Evolutionary conservation across 2,329 filamentous ascomycete species (phyloP), one percentile per base, ranked within the genome.

Genomic region (Cryphonectria parasitica): DNA sequence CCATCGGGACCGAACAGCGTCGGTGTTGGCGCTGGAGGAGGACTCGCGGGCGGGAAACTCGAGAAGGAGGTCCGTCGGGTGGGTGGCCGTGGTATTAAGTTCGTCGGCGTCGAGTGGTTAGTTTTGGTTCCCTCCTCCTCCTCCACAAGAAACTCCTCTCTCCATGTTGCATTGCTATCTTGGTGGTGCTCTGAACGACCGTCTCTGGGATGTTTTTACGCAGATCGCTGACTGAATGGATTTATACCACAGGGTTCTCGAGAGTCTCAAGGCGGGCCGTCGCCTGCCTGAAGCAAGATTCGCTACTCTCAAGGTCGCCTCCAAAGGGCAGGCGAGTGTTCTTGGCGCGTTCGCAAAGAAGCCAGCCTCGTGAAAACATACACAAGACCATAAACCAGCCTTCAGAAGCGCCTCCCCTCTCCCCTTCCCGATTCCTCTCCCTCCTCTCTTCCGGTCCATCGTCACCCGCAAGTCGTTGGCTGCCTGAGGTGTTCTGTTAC

Each of bases 101-200:
- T 92, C 79, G 91, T 98, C 68, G 89, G 86, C 66, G 92, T 91
- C 36, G 91, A 97, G 75, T 98, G 94, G 93, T 92, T 78, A 76
- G 84, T 83, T 70, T 62, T 58, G 5, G 49, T 49, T 2, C 45
- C 45, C 7, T 19, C 8, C 4, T n/a, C 7, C 4, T 17, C 19
- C 4, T 7, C 43, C 43, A 39, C 7, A 45, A 22, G 17, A 8
- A 49, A 49, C 6, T n/a, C n/a, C 17, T 17, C 6, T 45, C 34
- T 39, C 36, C 8, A 11, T 10, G 36, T 39, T 39, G 36, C 36
- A 39, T 39, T 39, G 34, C 34, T 34, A 6, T 34, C 34, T 34
- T 34, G 34, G 41, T 39, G 10, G 5, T 31, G 19, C 6, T 39
- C 39, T 36, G 11, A 5, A 19, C 11, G 3, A 15, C 10, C 15